Conservation (phyloP, 2,329 filamentous ascomycete genomes). For the Phaeosphaeria sp. region DNA sequence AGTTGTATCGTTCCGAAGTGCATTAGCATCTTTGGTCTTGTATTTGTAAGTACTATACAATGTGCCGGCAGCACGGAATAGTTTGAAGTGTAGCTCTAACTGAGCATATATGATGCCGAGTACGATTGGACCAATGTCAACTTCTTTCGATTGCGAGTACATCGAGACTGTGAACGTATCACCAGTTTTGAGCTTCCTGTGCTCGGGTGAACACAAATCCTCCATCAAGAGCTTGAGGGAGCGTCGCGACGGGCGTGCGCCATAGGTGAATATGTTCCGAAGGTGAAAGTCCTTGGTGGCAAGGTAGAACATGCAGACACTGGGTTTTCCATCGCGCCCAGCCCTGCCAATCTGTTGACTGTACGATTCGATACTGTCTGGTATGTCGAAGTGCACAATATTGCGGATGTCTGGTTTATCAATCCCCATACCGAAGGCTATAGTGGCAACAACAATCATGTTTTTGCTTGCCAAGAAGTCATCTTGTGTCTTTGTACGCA, state of each 20-base stretch:
- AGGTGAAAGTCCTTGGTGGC: constrained; percentile 65
- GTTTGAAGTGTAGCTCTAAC: constrained; percentile 64
- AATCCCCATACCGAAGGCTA: constrained; percentile 98
- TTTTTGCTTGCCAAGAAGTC: constrained; percentile 78
- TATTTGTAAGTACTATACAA: constrained; percentile 64
- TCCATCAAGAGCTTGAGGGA: constrained; percentile 58
- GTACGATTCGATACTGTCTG: constrained; percentile 94
- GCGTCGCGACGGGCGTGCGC: constrained; percentile 62
- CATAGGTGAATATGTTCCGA: constrained; percentile 65
- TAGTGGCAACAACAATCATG: constrained; percentile 93
- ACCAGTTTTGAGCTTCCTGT: constrained; percentile 42
- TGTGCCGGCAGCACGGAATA: constrained; percentile 64
- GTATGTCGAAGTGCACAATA: constrained; percentile 88
- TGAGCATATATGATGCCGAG: constrained; percentile 64
- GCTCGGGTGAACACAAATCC: constrained; percentile 56
- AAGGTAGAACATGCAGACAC: constrained; percentile 65
- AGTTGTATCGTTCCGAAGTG: constrained; percentile 48
- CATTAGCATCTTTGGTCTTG: constrained; percentile 39
- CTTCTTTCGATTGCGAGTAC: constrained; percentile 54
- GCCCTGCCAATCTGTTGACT: constrained; percentile 96
- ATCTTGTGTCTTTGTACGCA: constrained; percentile 74
- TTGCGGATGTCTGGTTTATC: constrained; percentile 96
- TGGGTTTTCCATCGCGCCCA: constrained; percentile 80
- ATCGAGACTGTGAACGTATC: constrained; percentile 57
- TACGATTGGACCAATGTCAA: constrained; percentile 61